These are phyloP conservation scores for Mucor racemosus DNA, from an alignment of 371 early-diverging fungal genomes.

Conservation along the genomic window DNA sequence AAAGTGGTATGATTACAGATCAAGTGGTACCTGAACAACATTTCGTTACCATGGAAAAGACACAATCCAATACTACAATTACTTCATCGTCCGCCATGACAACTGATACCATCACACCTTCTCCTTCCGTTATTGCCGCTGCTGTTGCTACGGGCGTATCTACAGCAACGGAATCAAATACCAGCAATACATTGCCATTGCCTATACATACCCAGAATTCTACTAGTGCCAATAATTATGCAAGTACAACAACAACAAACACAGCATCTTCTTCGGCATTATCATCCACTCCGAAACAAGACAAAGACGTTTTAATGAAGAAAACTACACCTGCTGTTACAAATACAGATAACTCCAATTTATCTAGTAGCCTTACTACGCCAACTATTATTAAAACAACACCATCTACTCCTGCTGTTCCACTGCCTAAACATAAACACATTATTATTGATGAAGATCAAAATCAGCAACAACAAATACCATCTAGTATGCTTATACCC, in stretches of 20 bases:
- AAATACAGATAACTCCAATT: too few relatives aligned
- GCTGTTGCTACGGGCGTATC: not conserved
- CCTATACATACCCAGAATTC: slow-evolving; percentile 2
- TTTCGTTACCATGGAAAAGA: not conserved
- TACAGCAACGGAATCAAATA: not conserved
- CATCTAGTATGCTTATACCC: slow-evolving; percentile 17
- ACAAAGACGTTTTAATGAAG: not conserved
- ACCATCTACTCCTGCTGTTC: not conserved
- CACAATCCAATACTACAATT: not conserved
- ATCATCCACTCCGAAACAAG: not conserved
- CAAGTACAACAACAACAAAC: not conserved
- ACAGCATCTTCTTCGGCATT: not conserved
- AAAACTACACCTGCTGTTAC: not conserved
- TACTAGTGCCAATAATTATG: not conserved
- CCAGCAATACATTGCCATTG: not conserved
- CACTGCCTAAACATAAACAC: slow-evolving; percentile 5
- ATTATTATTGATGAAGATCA: slow-evolving; percentile 16
- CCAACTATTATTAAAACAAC: not conserved
- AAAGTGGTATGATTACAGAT: slow-evolving; percentile 1
- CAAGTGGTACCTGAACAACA: not conserved
- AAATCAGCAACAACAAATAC: slow-evolving; percentile 13
- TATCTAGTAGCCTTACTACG: too few relatives aligned
- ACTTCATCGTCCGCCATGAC: slow-evolving; percentile 3
- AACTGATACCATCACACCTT: not conserved
- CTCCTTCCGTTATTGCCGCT: not conserved